A percentile compares a stretch with the other conserved stretches of the same genome.
phyloP scores from a whole-genome alignment of 2,329 filamentous ascomycete genomes.

The Fusarium xyrophilum region DNA sequence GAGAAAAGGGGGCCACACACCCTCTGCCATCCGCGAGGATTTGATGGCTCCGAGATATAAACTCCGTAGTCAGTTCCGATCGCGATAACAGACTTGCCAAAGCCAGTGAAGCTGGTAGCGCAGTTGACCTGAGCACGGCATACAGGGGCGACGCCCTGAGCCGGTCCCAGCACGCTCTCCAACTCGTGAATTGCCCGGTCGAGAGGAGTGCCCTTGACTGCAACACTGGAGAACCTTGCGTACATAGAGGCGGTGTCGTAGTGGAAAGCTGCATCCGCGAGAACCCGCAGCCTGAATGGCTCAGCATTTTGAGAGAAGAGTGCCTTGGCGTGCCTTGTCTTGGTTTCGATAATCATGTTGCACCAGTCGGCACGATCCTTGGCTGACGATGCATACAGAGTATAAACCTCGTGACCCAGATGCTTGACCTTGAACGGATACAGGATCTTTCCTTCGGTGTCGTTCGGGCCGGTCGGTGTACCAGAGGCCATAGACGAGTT shows the following conservation, averaged over 20 bases:
- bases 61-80: constrained; percentile 96
- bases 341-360: constrained; percentile 90
- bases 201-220: constrained; percentile 88
- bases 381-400: constrained; percentile 80
- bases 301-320: constrained; percentile 93
- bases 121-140: constrained; percentile 91
- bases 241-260: constrained; percentile 70
- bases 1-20: constrained; percentile 59
- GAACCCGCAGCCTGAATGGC: constrained; percentile 88
- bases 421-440: constrained; percentile 98
- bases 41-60: constrained; percentile 84
- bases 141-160: constrained; percentile 75
- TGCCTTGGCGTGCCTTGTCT: constrained; percentile 89
- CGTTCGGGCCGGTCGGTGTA: constrained; percentile 58
- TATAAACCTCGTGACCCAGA: constrained; percentile 91
- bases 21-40: constrained; percentile 89
- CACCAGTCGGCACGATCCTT: constrained; percentile 87
- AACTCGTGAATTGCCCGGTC: constrained; percentile 90
- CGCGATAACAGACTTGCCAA: constrained; percentile 85
- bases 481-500: constrained; percentile 67
- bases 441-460: constrained; percentile 81
- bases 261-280: constrained; percentile 90
- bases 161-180: constrained; percentile 76
- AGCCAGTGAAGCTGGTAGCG: constrained; percentile 85
- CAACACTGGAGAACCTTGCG: constrained; percentile 69